A percentile compares a stretch with the other conserved stretches of the same genome.
Evolutionary conservation across 805 yeast genomes (phyloP).

Genomic region (Hagleromyces aurorensis): DNA sequence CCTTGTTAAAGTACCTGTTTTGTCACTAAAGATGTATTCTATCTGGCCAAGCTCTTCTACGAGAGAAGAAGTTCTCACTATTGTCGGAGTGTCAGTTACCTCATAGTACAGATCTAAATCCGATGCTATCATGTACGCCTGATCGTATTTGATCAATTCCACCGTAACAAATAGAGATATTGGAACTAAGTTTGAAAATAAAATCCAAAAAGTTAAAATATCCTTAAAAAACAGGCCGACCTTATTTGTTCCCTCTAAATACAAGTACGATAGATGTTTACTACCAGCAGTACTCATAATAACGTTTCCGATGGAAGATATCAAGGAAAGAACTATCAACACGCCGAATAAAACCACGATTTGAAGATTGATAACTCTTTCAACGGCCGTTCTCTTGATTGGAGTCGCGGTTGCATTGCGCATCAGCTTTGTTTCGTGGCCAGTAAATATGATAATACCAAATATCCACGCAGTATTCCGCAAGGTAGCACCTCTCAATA

Average conservation of each 20-base stretch:
- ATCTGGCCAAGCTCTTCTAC: conserved; percentile 98
- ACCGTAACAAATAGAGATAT: conserved; percentile 94
- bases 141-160: conserved; percentile 90
- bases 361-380: conserved; percentile 87
- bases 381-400: conserved; percentile 93
- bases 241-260: conserved; percentile 58
- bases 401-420: conserved; percentile 99
- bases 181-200: conserved; percentile 95
- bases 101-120: conserved; percentile 90
- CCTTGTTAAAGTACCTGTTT: conserved; percentile 93
- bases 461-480: conserved; percentile 93
- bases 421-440: conserved; percentile 97
- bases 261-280: conserved; percentile 51
- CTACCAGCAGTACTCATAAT: conserved; percentile 48
- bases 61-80: conserved; percentile 87
- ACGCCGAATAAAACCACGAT: conserved; percentile 81
- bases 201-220: conserved; percentile 88
- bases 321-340: conserved; percentile 62
- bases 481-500: conserved; percentile 90
- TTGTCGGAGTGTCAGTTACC: conserved; percentile 86
- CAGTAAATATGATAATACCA: conserved; percentile 91
- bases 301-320: conserved; percentile 86
- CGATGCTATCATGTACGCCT: conserved; percentile 87
- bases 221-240: conserved; percentile 75
- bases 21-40: conserved; percentile 92